Base-by-base conservation (phyloP, 768 basidiomycete genomes). In the Neoboletus subvelutipes region DNA sequence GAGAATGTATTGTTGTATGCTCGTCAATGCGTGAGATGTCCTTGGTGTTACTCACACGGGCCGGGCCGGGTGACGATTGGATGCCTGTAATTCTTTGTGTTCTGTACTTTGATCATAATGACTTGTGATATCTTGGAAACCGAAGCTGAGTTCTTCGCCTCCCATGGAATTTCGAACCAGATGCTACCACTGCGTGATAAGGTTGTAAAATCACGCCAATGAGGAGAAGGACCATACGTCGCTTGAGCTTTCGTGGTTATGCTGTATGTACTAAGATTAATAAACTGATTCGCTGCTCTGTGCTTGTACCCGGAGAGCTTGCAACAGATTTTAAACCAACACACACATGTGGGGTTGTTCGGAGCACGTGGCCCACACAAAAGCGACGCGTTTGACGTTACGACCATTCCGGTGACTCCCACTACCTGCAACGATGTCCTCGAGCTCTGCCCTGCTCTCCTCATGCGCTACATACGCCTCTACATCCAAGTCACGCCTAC, bases 401-500 rank as follows among this genome's bases (percentile, higher is more conserved):
- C 26, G 4, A 26, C 28, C 20, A 40, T 17, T 36, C 11, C 8
- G n/a, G n/a, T n/a, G n/a, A 29, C 48, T 17, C 1, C 33, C 34
- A 41, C n/a, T 18, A 1, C 29, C 39, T 51, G 29, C 59, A 42
- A 36, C 22, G 40, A 71, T 72, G 66, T 64, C 64, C 24, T 56
- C 65, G 31, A 43, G 46, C 4, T 39, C 55, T 29, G 33, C 53
- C 15, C 45, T 34, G 17, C 61, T 75, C 13, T 52, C 71, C 52
- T 61, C 67, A 2, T 67, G 68, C 13, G 52, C 69, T 52, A 66
- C 65, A 20, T 73, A 71, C 15, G 58, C 62, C 13, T 64, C 68
- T 11, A 73, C 65, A 3, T 69, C 74, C 17, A 71, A 64, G 11
- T 65, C 80, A 24, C 84, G 90, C 9, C 77, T 92, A 0, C 85